A percentile compares a stretch with the other conserved stretches of the same genome.
Evolutionary conservation across 768 basidiomycete species (phyloP).

Genomic region (Porphyrellus cyaneotinctus): DNA sequence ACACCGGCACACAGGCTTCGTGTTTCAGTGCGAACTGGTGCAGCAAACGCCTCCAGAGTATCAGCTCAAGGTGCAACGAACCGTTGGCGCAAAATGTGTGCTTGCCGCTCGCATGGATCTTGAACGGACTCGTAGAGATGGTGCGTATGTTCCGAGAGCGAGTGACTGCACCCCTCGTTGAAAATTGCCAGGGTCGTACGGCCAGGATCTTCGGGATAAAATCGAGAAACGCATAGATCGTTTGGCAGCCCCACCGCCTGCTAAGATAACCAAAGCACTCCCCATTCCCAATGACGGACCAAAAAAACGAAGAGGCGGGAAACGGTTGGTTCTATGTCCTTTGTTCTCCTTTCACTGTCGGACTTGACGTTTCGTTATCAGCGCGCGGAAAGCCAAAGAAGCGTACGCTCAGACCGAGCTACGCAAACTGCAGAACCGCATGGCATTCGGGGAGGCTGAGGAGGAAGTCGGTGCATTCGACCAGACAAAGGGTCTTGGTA

Average conservation of each 20-base stretch:
- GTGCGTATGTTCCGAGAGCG: conserved; percentile 36
- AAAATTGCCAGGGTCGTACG: conserved; percentile 60
- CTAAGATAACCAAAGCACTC: conserved; percentile 88
- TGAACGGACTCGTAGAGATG: conserved; percentile 78
- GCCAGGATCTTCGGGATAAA: conserved; percentile 73
- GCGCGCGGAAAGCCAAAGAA: conserved; percentile 97
- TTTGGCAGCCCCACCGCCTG: conserved; percentile 89
- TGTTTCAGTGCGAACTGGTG: conserved; percentile 91
- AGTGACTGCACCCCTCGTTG: neutral
- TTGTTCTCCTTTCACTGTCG: neutral
- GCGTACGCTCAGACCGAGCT: conserved; percentile 96
- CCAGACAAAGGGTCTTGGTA: conserved; percentile 96
- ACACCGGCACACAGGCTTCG: conserved; percentile 91
- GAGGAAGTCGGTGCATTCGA: conserved; percentile 96
- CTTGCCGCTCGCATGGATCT: conserved; percentile 92
- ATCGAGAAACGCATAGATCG: conserved; percentile 92
- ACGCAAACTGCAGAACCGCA: conserved; percentile 93
- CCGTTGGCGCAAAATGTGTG: conserved; percentile 87
- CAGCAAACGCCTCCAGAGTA: conserved; percentile 84
- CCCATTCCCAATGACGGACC: conserved; percentile 94
- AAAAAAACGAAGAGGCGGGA: conserved; percentile 94
- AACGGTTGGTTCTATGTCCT: conserved; percentile 54
- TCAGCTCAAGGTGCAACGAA: conserved; percentile 87
- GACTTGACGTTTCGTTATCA: conserved; percentile 27
- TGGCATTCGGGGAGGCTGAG: conserved; percentile 93